Percentiles rank a stretch among this genome's conserved stretches.
Conservation (phyloP, 768 basidiomycete genomes). For the Calvatia gigantea region DNA sequence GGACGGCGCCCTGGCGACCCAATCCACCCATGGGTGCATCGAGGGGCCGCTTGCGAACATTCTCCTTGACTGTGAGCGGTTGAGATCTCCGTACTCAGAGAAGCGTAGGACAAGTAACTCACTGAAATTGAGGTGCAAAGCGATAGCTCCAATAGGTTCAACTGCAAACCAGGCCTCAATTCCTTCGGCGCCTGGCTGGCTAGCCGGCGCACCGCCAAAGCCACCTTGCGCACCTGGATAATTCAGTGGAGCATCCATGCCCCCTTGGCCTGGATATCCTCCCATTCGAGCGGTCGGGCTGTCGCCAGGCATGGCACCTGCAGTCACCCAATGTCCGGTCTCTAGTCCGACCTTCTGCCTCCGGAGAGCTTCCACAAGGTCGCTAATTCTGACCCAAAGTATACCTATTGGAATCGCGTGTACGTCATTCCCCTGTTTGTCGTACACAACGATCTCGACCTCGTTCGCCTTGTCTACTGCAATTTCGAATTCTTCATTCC, state of each 20-base stretch:
- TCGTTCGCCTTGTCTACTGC: slow-evolving; percentile 97
- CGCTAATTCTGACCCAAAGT: slow-evolving; percentile 91
- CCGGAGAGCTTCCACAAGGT: slow-evolving; percentile 89
- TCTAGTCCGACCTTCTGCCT: slow-evolving; percentile 91
- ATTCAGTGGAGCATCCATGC: slow-evolving; percentile 48
- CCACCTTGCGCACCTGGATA: slow-evolving; percentile 33
- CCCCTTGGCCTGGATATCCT: slow-evolving; percentile 26
- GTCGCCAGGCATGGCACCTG: slow-evolving; percentile 80
- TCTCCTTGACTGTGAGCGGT: slow-evolving; percentile 81
- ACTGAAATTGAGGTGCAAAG: slow-evolving; percentile 90
- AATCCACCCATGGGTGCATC: slow-evolving; percentile 84
- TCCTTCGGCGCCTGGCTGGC: slow-evolving; percentile 56
- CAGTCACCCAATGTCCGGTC: slow-evolving; percentile 92
- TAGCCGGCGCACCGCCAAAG: slow-evolving; percentile 29
- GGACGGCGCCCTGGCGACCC: slow-evolving; percentile 95
- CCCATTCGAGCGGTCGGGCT: slow-evolving; percentile 25
- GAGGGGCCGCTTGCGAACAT: slow-evolving; percentile 91
- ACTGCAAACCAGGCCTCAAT: slow-evolving; percentile 97
- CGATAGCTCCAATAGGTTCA: slow-evolving; percentile 94
- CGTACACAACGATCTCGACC: slow-evolving; percentile 94
- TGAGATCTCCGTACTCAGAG: slow-evolving; percentile 13
- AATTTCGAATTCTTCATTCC: slow-evolving; percentile 98
- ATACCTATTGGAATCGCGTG: slow-evolving; percentile 90
- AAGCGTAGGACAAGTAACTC: slow-evolving; percentile 27
- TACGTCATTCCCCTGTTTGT: slow-evolving; percentile 79